Conservation (phyloP, 176 grass and related monocot species). For the Typha latifolia region DNA sequence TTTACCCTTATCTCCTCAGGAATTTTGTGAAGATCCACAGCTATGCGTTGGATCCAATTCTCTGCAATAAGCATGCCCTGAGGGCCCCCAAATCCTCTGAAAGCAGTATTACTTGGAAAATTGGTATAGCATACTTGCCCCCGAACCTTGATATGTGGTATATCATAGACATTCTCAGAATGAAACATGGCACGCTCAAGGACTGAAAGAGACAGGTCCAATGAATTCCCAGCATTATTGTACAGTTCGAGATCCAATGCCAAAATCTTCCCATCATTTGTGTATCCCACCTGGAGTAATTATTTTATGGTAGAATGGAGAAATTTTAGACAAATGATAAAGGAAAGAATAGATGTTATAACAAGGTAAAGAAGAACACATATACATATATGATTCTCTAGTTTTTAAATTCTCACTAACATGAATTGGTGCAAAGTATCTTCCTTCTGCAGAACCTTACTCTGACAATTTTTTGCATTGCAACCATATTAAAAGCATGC, state of each 20-base stretch:
- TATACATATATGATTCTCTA: too few relatives aligned
- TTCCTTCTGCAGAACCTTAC: too few relatives aligned
- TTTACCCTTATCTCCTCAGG: slow-evolving; percentile 84
- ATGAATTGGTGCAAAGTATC: too few relatives aligned
- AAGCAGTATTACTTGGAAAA: slow-evolving; percentile 93
- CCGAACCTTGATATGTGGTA: slow-evolving; percentile 58
- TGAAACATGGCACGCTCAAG: slow-evolving; percentile 75
- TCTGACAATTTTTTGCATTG: too few relatives aligned
- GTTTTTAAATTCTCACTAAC: too few relatives aligned
- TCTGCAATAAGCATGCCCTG: slow-evolving; percentile 87
- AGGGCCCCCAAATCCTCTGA: slow-evolving; percentile 93
- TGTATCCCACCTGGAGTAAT: slow-evolving; percentile 69
- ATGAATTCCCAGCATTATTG: slow-evolving; percentile 76
- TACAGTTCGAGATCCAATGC: slow-evolving; percentile 79
- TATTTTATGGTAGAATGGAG: background rate
- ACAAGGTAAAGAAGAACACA: too few relatives aligned
- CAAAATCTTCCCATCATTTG: slow-evolving; percentile 72
- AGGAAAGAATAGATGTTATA: background rate
- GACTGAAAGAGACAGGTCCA: slow-evolving; percentile 67
- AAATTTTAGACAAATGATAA: background rate
- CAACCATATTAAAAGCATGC: too few relatives aligned
- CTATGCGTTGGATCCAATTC: slow-evolving; percentile 88
- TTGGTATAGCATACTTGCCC: slow-evolving; percentile 93
- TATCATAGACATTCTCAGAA: slow-evolving; percentile 84
- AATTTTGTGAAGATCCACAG: slow-evolving; percentile 56